A percentile compares a stretch with the other conserved stretches of the same genome.
These are phyloP conservation scores for Halteria grandinella DNA, from an alignment of 73 alveolate species.

Conservation along the genomic window DNA sequence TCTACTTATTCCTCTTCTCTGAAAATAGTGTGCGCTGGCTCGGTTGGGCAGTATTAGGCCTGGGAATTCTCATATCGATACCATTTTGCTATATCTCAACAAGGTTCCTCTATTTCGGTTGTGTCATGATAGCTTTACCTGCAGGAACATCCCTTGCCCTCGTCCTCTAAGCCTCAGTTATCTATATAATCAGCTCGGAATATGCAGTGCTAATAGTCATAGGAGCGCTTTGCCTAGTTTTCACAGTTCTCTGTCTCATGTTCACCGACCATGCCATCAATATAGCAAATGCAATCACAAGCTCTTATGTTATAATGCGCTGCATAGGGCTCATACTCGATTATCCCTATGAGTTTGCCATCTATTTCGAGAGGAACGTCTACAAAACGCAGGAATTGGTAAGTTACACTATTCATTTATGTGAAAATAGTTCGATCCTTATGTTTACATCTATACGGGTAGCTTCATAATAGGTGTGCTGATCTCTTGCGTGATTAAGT, in stretches of 20 bases:
- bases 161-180: constrained; percentile 21
- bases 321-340: constrained; percentile 21
- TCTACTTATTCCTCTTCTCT: constrained; percentile 12
- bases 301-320: constrained; percentile 10
- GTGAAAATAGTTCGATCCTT: too few species aligned
- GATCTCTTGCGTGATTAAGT: background rate
- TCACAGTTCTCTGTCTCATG: background rate
- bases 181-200: constrained; percentile 6
- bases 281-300: background rate
- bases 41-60: constrained; percentile 11
- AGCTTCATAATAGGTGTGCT: background rate
- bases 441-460: constrained; percentile 26
- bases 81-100: background rate
- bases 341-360: constrained; percentile 5
- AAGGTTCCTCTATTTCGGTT: background rate
- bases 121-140: background rate
- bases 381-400: background rate
- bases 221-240: constrained; percentile 2
- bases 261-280: constrained; percentile 22
- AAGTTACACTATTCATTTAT: too few species aligned
- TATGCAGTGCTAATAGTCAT: constrained; percentile 5
- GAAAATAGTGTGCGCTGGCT: constrained; percentile 1
- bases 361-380: background rate
- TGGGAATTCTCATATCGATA: background rate
- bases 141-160: background rate